These are phyloP conservation scores for Kodamaea suecica DNA, from an alignment of 1,139 yeast genomes.

Conservation along the genomic window DNA sequence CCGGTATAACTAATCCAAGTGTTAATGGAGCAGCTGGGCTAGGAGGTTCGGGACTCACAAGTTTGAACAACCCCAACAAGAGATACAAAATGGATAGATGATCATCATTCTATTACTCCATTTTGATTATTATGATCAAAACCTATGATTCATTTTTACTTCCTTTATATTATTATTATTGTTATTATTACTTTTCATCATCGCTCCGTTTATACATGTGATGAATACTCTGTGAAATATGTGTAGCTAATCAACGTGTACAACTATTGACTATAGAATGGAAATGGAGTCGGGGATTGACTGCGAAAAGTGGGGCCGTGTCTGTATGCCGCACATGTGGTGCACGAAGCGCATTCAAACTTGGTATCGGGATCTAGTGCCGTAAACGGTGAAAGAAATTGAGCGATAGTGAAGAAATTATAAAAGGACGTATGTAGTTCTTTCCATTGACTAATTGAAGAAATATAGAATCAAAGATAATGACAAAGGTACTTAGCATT, in stretches of 20 bases:
- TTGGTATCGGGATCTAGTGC: no score
- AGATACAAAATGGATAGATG: constrained; percentile 13
- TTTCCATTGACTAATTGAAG: no score
- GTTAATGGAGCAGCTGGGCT: constrained; percentile 1
- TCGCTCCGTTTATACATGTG: no score
- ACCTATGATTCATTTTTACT: constrained; percentile 2
- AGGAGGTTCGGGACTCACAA: constrained; percentile 6
- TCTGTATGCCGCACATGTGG: no score
- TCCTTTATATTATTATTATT: constrained; percentile 2
- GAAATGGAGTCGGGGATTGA: neutral
- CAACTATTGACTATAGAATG: neutral
- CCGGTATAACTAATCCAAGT: neutral
- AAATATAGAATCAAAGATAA: no score
- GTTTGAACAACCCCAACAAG: constrained; percentile 10
- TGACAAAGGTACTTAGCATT: constrained; percentile 46
- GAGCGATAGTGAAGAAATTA: no score
- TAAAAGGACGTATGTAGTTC: no score
- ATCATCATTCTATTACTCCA: no score
- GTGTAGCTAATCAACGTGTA: constrained; percentile 8
- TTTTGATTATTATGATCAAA: neutral
- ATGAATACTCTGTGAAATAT: constrained; percentile 9
- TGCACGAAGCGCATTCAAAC: no score
- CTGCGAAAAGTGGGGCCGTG: no score
- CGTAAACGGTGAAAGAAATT: no score
- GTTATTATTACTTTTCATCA: neutral